These are phyloP conservation scores for Coniochaeta sp. DNA, from an alignment of 2,329 filamentous ascomycete species.

Conservation along the genomic window DNA sequence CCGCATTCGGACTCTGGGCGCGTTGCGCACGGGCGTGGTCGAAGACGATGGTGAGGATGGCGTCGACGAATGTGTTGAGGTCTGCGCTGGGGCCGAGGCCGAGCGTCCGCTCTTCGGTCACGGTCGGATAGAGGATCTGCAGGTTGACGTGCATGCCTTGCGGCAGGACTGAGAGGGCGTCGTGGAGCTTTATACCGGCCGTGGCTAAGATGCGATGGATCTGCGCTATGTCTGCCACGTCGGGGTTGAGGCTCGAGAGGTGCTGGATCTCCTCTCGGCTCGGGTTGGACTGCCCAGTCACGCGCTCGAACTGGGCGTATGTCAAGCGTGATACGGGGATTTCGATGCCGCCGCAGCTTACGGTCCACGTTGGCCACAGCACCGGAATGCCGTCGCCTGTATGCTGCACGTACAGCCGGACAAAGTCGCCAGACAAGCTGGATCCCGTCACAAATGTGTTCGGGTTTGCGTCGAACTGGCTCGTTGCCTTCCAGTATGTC, in stretches of 20 bases:
- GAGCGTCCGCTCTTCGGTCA: slow-evolving; percentile 61
- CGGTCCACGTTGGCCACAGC: slow-evolving; percentile 78
- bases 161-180: slow-evolving; percentile 70
- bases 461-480: slow-evolving; percentile 78
- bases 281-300: slow-evolving; percentile 35
- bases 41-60: slow-evolving; percentile 78
- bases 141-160: slow-evolving; percentile 80
- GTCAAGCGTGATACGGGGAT: slow-evolving; percentile 76
- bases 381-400: slow-evolving; percentile 84
- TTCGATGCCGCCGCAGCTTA: slow-evolving; percentile 68
- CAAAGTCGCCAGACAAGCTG: slow-evolving; percentile 91
- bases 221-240: slow-evolving; percentile 51
- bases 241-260: slow-evolving; percentile 26
- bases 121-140: slow-evolving; percentile 81
- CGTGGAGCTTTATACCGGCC: slow-evolving; percentile 71
- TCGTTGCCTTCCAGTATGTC: slow-evolving; percentile 98
- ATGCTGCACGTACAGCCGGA: slow-evolving; percentile 84
- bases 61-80: slow-evolving; percentile 80
- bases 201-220: slow-evolving; percentile 66
- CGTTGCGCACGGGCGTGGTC: slow-evolving; percentile 71
- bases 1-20: slow-evolving; percentile 60
- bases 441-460: slow-evolving; percentile 89
- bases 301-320: slow-evolving; percentile 60
- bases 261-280: slow-evolving; percentile 30
- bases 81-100: slow-evolving; percentile 70